Evolutionary conservation across 2,329 filamentous ascomycete species (phyloP), one percentile per base, ranked within the genome.

Genomic region (Colletotrichum spaethianum): DNA sequence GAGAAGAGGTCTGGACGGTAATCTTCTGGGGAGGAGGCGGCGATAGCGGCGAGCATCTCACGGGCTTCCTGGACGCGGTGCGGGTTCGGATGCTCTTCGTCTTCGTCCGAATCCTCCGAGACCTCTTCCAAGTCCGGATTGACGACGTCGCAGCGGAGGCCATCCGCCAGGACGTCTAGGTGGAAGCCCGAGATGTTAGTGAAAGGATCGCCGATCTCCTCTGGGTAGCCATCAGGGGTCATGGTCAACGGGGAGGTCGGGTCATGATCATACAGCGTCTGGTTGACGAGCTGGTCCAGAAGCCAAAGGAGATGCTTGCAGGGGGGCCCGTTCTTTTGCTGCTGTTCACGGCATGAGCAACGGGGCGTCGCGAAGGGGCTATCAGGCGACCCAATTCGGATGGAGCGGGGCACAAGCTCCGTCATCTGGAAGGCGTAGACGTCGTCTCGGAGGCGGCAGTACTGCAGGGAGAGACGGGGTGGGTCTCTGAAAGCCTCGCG

Each of bases 371-470:
- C 79, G 59, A 81, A 82, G 42, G 77, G 82, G 72, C 83, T 84
- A 38, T 78, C 78, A 0, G 81, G 77, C 2, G 82, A 80, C 2
- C 85, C 84, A 38, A 88, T 87, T 50, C 87, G 84, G 52, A 90
- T 82, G 23, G 86, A 87, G 14, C 86, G 84, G 18, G 86, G 86
- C 33, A 87, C 86, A 2, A 86, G 79, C 77, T 90, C 88, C 4
- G 86, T 86, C 80, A 90, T 84, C 75, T 89, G 84, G 71, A 90
- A 90, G 59, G 88, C 86, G 68, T 87, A 89, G 26, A 86, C 85
- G 71, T 86, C 76, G 31, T 84, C 82, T 53, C 85, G 82, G 50
- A 84, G 81, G 28, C 85, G 83, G 70, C 87, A 90, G 66, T 83
- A 83, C 74, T 88, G 84, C 8, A 90, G 78, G 0, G 83, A 80